Conservation (phyloP, 768 basidiomycete genomes). For the Cystobasidiopsis lactophilus region DNA sequence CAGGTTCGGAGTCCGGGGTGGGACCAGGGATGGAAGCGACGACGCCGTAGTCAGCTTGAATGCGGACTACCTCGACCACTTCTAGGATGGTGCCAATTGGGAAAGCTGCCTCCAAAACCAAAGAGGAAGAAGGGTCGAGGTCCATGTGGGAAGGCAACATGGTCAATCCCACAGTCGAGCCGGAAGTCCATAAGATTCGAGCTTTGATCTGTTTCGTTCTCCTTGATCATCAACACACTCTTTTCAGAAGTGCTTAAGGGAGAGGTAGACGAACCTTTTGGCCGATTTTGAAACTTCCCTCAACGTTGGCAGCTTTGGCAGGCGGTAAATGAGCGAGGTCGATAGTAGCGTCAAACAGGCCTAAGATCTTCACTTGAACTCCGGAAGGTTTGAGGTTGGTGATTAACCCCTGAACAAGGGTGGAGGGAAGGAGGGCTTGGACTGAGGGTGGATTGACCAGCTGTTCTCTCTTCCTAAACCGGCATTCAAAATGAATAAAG, state of each 20-base stretch:
- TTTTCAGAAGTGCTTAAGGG: too few species aligned
- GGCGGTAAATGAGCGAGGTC: conserved; percentile 51
- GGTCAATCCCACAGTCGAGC: not conserved
- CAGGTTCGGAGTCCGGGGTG: not conserved
- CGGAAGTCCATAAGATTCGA: conserved; percentile 39
- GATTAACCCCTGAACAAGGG: conserved; percentile 56
- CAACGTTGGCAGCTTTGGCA: conserved; percentile 24
- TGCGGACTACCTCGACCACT: conserved; percentile 43
- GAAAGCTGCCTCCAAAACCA: conserved; percentile 35
- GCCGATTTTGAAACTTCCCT: conserved; percentile 27
- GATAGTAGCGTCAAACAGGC: conserved; percentile 75
- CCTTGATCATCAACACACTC: too few species aligned
- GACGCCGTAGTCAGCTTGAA: conserved; percentile 66
- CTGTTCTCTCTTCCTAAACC: conserved; percentile 30
- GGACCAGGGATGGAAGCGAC: conserved; percentile 39
- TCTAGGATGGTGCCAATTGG: conserved; percentile 55
- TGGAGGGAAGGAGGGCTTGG: conserved; percentile 64
- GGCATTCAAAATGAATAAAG: not conserved
- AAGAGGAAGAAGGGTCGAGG: conserved; percentile 24
- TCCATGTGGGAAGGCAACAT: conserved; percentile 42
- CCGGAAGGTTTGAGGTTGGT: conserved; percentile 53
- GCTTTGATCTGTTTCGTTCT: conserved; percentile 45
- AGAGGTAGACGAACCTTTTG: too few species aligned
- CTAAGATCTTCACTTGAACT: conserved; percentile 66
- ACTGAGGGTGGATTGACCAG: conserved; percentile 56